These are phyloP conservation scores for Carex scoparia DNA, from an alignment of 176 grass and related monocot genomes.

Conservation along the genomic window DNA sequence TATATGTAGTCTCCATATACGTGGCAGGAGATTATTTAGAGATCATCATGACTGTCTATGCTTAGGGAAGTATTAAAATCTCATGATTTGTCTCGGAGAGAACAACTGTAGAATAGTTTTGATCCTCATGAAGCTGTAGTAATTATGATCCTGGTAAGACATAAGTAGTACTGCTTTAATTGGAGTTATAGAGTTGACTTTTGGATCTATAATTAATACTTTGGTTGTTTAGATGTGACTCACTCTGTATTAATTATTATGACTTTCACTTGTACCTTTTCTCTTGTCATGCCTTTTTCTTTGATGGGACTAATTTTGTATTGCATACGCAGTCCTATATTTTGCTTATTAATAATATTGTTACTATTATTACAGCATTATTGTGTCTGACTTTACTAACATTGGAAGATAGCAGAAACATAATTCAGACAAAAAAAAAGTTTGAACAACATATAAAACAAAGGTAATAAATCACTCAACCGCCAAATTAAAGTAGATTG, in stretches of 20 bases:
- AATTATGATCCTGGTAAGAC: background rate
- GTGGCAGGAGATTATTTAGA: background rate
- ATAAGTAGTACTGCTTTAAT: background rate
- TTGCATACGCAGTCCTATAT: background rate
- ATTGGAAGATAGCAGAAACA: background rate
- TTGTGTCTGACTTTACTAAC: background rate
- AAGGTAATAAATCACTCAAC: background rate
- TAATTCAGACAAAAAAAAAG: background rate
- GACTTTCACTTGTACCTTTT: background rate
- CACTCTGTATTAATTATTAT: background rate
- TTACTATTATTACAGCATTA: background rate
- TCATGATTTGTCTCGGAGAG: background rate
- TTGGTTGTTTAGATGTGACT: background rate
- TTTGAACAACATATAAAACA: background rate
- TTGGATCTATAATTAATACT: background rate
- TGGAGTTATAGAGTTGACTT: background rate
- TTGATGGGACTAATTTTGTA: conserved; percentile 2
- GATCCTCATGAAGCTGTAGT: background rate
- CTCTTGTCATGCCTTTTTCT: background rate
- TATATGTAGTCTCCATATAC: background rate
- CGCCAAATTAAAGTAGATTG: too few relatives aligned
- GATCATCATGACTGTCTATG: background rate
- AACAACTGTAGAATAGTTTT: background rate
- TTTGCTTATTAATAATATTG: background rate
- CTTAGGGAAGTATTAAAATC: background rate